Base-by-base conservation (phyloP, 345 rosid genomes). In the Salix dunnii region DNA sequence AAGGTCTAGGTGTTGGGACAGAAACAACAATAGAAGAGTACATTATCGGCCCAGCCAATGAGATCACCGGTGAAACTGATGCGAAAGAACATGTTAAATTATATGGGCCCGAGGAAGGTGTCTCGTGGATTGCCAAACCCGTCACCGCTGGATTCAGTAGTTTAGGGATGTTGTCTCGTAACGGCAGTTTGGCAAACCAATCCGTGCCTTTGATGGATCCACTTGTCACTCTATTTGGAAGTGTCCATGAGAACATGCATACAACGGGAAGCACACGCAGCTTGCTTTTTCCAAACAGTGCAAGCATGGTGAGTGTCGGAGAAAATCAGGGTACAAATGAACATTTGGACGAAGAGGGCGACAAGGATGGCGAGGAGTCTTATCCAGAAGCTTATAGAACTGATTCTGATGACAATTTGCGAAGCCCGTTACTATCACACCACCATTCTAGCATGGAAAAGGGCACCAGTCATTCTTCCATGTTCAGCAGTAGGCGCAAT, bases 1-100 rank as follows among this genome's bases (percentile, higher is more conserved):
- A 86, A 76, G 89, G 89, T 18, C 86, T 86, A 12, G 89, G 84
- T 27, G 82, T 70, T 5, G 84, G 87, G 61, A 61, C n/a, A 1
- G 80, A 82, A n/a, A 73, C 83, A 27, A 64, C 74, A 27, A 70
- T 86, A 30, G 89, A 84, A 61, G 85, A 86, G 72, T 82, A 82
- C 66, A 53, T 82, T 6, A 68, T 86, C 14, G 75, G 82, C 21
- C 86, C 84, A 1, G 82, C 77, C 9, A 42, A 65, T 23, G 87
- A 73, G 8, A 18, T 9, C 51, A 20, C 25, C 66, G 81, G 62
- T 18, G 72, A 68, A 5, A 25, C 30, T 14, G 53, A 20, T 14
- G 69, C 64, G 31, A 73, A 74, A 51, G 74, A 42, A 36, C 81
- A 74, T 10, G 67, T 79, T 23, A 74, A 12, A 60, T 43, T 75